phyloP scores from a whole-genome alignment of 164 flowering plant species.

The Macadamia integrifolia region DNA sequence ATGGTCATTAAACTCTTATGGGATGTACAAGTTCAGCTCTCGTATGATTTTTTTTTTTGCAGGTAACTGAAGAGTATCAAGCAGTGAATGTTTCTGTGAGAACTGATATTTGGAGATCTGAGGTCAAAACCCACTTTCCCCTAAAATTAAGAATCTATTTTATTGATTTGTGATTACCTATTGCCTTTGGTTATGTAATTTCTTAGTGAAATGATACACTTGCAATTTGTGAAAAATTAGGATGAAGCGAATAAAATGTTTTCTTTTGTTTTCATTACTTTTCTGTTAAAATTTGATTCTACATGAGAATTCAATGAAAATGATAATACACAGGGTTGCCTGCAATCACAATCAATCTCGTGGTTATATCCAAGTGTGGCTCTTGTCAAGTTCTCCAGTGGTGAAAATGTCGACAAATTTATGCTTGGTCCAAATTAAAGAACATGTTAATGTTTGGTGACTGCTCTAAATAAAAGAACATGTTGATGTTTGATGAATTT shows the following conservation, averaged over 20 bases:
- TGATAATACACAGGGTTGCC: too few species aligned
- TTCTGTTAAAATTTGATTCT: neutral
- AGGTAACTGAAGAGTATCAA: slow-evolving; percentile 84
- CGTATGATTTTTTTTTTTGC: slow-evolving; percentile 28
- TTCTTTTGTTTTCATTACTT: neutral
- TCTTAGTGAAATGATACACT: neutral
- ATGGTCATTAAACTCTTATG: slow-evolving; percentile 14
- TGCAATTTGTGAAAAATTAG: neutral
- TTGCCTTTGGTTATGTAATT: neutral
- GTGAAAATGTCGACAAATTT: too few species aligned
- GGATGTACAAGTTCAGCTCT: neutral
- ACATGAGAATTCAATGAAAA: neutral
- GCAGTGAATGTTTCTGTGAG: slow-evolving; percentile 87
- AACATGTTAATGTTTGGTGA: neutral
- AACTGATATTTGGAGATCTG: slow-evolving; percentile 53
- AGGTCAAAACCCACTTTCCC: slow-evolving; percentile 39
- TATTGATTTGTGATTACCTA: neutral
- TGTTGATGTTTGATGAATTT: neutral
- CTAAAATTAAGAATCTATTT: neutral
- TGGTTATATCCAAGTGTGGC: too few species aligned
- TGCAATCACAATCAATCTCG: too few species aligned
- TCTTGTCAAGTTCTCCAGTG: too few species aligned
- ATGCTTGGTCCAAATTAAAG: too few species aligned
- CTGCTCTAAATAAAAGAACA: neutral
- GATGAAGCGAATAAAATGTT: neutral